phyloP scores from a whole-genome alignment of 768 basidiomycete genomes.

The Mycena galopus region DNA sequence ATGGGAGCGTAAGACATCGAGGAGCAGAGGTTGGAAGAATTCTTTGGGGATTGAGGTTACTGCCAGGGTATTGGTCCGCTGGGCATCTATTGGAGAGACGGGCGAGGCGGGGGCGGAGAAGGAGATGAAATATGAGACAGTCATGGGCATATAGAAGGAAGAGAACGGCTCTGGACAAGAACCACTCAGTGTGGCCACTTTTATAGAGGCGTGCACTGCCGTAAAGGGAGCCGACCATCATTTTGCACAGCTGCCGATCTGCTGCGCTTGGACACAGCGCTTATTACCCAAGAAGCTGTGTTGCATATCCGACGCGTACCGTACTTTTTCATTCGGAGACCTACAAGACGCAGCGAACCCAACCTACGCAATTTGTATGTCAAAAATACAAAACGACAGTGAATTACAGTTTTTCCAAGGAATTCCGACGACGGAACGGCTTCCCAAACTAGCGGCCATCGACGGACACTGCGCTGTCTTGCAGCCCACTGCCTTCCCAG shows the following conservation, averaged over 20 bases:
- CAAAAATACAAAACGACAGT: background rate
- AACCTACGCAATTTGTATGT: too few relatives aligned
- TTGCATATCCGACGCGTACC: background rate
- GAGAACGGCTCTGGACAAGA: background rate
- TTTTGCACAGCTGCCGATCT: background rate
- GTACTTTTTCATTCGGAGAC: too few relatives aligned
- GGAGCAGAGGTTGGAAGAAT: conserved; percentile 81
- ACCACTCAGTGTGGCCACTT: background rate
- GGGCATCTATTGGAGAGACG: conserved; percentile 26
- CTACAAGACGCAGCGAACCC: too few relatives aligned
- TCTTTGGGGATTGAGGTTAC: conserved; percentile 81
- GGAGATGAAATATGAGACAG: conserved; percentile 36
- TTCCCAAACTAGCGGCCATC: too few relatives aligned
- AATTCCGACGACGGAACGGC: too few relatives aligned
- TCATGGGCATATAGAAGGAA: conserved; percentile 21
- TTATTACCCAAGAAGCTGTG: background rate
- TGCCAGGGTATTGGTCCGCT: conserved; percentile 85
- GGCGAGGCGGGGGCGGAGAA: conserved; percentile 29
- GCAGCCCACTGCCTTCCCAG: too few relatives aligned
- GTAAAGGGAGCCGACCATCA: background rate
- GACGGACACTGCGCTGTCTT: too few relatives aligned
- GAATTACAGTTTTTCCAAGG: too few relatives aligned
- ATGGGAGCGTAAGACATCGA: conserved; percentile 75
- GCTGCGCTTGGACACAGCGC: background rate
- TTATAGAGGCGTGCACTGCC: background rate